phyloP scores from a whole-genome alignment of 768 basidiomycete genomes.

The Leccinum ochraceum region DNA sequence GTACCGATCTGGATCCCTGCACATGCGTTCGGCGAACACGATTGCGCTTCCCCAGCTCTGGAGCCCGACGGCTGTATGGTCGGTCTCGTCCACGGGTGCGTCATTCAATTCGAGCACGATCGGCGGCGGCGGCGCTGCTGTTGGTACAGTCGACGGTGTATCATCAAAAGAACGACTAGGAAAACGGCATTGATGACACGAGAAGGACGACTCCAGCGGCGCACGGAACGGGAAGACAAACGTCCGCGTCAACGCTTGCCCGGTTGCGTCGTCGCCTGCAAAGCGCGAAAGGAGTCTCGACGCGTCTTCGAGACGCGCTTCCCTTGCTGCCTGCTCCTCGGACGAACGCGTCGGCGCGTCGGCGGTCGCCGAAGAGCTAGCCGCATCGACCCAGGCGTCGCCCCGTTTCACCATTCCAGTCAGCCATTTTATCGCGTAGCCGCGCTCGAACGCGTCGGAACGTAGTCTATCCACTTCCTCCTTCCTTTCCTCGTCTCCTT shows the following conservation, averaged over 20 bases:
- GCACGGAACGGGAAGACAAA: constrained; percentile 48
- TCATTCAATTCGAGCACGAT: constrained; percentile 67
- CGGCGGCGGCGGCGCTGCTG: neutral
- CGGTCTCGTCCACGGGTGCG: constrained; percentile 58
- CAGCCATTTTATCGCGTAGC: constrained; percentile 72
- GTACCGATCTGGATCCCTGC: constrained; percentile 39
- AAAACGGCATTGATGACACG: neutral
- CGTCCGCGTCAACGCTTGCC: constrained; percentile 46
- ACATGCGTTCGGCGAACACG: constrained; percentile 65
- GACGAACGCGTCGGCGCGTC: constrained; percentile 12
- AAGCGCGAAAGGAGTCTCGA: constrained; percentile 58
- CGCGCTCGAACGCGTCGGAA: constrained; percentile 65
- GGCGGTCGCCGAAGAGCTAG: constrained; percentile 13
- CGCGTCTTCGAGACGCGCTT: constrained; percentile 53
- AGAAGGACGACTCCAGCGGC: neutral
- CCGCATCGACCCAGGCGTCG: constrained; percentile 45
- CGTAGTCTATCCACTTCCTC: constrained; percentile 49
- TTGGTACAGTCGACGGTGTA: neutral
- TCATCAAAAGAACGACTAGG: neutral
- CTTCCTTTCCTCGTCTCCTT: constrained; percentile 12
- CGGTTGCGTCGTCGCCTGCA: constrained; percentile 42
- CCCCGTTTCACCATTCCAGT: constrained; percentile 67
- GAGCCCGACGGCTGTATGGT: constrained; percentile 81
- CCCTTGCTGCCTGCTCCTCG: constrained; percentile 41
- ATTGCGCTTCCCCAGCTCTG: constrained; percentile 87